phyloP scores from a whole-genome alignment of 306 rosid species.

The Psophocarpus tetragonolobus region DNA sequence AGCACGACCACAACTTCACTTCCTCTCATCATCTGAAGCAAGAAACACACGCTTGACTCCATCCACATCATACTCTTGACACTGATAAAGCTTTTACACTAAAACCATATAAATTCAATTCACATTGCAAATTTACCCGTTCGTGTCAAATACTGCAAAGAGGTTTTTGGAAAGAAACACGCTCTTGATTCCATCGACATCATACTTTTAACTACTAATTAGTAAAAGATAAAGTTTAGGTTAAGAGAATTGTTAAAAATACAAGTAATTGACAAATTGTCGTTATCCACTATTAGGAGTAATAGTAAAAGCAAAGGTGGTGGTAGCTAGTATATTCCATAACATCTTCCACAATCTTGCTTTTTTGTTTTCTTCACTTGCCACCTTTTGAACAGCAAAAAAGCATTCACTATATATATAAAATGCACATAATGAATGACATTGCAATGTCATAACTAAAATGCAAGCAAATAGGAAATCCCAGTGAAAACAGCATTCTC shows the following conservation, averaged over 20 bases:
- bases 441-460: not conserved
- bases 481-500: not conserved
- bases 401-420: not conserved
- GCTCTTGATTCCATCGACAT: not conserved
- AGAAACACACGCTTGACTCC: too few species aligned
- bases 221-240: not conserved
- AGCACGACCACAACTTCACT: not conserved
- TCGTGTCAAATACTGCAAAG: constrained; percentile 9
- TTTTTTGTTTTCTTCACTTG: not conserved
- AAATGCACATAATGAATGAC: not conserved
- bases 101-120: not conserved
- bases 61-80: too few species aligned
- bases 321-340: not conserved
- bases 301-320: not conserved
- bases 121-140: not conserved
- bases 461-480: not conserved
- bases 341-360: not conserved
- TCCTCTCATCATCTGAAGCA: not conserved
- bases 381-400: not conserved
- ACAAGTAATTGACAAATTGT: not conserved
- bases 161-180: not conserved
- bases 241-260: not conserved
- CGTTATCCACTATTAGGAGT: not conserved
- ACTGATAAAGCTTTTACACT: not conserved
- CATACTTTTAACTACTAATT: not conserved